Conservation (phyloP, 2,329 filamentous ascomycete genomes). For the Fusarium sp. region DNA sequence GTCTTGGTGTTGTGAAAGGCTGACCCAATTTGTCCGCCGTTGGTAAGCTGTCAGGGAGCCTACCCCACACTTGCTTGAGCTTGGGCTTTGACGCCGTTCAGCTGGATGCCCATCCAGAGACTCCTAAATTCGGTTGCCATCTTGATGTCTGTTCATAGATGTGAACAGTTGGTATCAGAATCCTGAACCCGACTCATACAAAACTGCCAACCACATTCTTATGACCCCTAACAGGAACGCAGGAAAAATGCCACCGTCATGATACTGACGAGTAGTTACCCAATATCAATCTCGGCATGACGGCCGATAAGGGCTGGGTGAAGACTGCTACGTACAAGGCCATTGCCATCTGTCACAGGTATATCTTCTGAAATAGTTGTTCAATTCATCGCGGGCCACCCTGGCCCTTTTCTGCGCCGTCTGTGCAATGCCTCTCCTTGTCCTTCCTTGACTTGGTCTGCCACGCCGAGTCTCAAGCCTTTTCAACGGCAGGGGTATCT, state of each 20-base stretch:
- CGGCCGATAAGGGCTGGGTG: neutral
- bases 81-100: neutral
- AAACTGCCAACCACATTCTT: neutral
- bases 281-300: neutral
- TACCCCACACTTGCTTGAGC: constrained; percentile 21
- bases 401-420: constrained; percentile 10
- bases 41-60: neutral
- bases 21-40: constrained; percentile 4
- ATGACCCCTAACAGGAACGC: neutral
- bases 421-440: constrained; percentile 12
- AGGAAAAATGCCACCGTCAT: neutral
- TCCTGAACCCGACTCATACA: neutral
- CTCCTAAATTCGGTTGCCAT: neutral
- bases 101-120: neutral
- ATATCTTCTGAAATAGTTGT: constrained; percentile 27
- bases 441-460: constrained; percentile 22
- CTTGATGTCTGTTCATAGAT: neutral
- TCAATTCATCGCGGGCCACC: constrained; percentile 32
- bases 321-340: constrained; percentile 20
- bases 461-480: constrained; percentile 33
- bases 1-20: constrained; percentile 17
- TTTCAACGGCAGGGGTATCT: constrained; percentile 34
- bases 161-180: neutral
- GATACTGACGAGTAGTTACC: neutral
- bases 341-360: constrained; percentile 8